Evolutionary conservation across 495 filamentous ascomycete genomes (phyloP).

Genomic region (Penicillium egyptiacum): DNA sequence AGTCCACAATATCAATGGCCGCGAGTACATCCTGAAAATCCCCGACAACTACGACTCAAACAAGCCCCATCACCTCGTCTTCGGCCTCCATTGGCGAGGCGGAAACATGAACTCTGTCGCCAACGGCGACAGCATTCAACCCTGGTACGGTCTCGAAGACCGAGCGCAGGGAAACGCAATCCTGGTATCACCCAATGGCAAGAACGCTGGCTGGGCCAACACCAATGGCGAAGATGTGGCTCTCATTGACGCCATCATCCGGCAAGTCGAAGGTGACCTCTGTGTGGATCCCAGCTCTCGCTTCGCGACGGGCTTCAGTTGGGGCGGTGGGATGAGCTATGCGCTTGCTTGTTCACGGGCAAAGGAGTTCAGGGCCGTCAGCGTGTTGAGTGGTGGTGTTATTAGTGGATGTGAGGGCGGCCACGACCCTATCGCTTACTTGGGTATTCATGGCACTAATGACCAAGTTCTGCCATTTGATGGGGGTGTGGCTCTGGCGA

Average conservation of each 20-base stretch:
- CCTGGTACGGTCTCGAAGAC: constrained; percentile 41
- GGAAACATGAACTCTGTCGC: constrained; percentile 39
- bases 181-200: constrained; percentile 43
- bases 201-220: constrained; percentile 48
- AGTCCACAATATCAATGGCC: constrained; percentile 28
- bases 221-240: constrained; percentile 41
- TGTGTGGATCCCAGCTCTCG: constrained; percentile 46
- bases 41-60: constrained; percentile 43
- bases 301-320: constrained; percentile 52
- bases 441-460: constrained; percentile 41
- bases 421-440: constrained; percentile 43
- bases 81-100: constrained; percentile 41
- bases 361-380: constrained; percentile 44
- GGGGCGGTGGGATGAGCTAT: constrained; percentile 51
- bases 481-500: constrained; percentile 35
- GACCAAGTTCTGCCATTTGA: constrained; percentile 41
- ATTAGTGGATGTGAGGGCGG: constrained; percentile 44
- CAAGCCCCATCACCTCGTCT: constrained; percentile 41
- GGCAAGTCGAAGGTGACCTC: constrained; percentile 39
- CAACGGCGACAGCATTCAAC: constrained; percentile 24
- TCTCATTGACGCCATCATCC: constrained; percentile 41
- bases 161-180: constrained; percentile 41
- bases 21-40: constrained; percentile 37
- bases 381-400: constrained; percentile 41
- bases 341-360: constrained; percentile 44